A percentile compares a stretch with the other conserved stretches of the same genome.
phyloP scores from a whole-genome alignment of 768 basidiomycete species.

The Dendrothele bispora region DNA sequence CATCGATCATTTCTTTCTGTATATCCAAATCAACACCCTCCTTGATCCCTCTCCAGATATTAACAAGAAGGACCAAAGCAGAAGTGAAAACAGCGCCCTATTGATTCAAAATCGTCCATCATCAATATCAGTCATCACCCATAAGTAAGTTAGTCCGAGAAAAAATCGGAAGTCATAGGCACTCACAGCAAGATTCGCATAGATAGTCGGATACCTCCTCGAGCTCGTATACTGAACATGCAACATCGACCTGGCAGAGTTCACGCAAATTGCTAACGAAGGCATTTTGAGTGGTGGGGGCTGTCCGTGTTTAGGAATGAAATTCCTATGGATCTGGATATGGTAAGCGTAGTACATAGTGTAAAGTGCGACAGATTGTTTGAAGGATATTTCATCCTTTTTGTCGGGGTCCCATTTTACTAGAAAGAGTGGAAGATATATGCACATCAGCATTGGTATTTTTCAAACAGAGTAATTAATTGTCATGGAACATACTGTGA shows the following conservation, averaged over 20 bases:
- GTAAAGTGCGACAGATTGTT: constrained; percentile 39
- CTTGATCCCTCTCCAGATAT: too few species aligned
- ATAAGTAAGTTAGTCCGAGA: neutral
- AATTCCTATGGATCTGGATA: constrained; percentile 47
- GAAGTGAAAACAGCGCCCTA: too few species aligned
- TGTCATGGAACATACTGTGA: constrained; percentile 40
- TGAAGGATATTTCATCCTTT: constrained; percentile 31
- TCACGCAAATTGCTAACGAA: constrained; percentile 38
- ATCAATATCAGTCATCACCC: neutral
- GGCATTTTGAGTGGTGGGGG: constrained; percentile 18
- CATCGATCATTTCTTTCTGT: neutral
- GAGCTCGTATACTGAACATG: constrained; percentile 38
- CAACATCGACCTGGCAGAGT: constrained; percentile 31
- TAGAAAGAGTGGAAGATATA: neutral
- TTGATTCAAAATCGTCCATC: too few species aligned
- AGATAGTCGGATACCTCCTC: neutral
- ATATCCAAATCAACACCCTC: neutral
- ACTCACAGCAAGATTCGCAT: constrained; percentile 2
- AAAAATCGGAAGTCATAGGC: neutral
- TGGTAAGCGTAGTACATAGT: constrained; percentile 40
- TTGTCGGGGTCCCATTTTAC: constrained; percentile 22
- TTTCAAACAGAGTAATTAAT: neutral
- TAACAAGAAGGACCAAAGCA: too few species aligned
- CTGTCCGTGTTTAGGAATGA: constrained; percentile 41
- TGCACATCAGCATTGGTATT: constrained; percentile 1